Evolutionary conservation across 2,329 filamentous ascomycete species (phyloP), one percentile per base, ranked within the genome.

Genomic region (Colletotrichum graminicola): DNA sequence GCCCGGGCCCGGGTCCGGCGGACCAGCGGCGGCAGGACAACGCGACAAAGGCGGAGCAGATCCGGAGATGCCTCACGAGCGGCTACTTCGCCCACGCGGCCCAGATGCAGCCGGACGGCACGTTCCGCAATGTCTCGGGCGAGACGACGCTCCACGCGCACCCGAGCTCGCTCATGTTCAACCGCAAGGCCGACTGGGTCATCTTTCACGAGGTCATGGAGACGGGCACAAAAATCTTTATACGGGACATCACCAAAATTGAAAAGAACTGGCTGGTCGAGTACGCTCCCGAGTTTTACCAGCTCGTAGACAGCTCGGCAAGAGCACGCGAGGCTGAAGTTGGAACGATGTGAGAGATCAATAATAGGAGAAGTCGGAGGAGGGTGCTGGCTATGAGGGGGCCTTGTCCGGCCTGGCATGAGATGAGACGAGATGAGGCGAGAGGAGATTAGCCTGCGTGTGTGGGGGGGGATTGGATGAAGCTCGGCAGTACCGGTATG

Each of bases 41-140:
- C 51, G 68, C 61, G 11, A 76, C 75, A 55, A 80, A 90, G 74
- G 88, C 90, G 1, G 93, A 97, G 76, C 87, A 92, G 74, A 95
- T 98, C 73, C 87, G 92, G 67, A 88, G 94, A 62, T 98, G 95
- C 81, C 87, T 99, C 32, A 94, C 95, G 3, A 89, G 92, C 3
- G 96, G 95, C 0, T 98, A 94, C 82, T 99, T 98, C 82, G 92
- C 94, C 0, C 94, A 98, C 79, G 95, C 94, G 5, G 96, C 96
- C 55, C 91, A 91, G 78, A 98, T 98, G 95, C 94, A 97, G 80
- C 88, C 93, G 0, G 95, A 98, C 83, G 96, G 96, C 18, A 95
- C 90, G 5, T 98, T 97, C 80, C 90, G 89, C 75, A 95, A 94
- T 62, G 91, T 97, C n/a, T 91, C 91, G 72, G 94, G 94, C 39